phyloP scores from a whole-genome alignment of 768 basidiomycete species.

The Leccinellum luteum region DNA sequence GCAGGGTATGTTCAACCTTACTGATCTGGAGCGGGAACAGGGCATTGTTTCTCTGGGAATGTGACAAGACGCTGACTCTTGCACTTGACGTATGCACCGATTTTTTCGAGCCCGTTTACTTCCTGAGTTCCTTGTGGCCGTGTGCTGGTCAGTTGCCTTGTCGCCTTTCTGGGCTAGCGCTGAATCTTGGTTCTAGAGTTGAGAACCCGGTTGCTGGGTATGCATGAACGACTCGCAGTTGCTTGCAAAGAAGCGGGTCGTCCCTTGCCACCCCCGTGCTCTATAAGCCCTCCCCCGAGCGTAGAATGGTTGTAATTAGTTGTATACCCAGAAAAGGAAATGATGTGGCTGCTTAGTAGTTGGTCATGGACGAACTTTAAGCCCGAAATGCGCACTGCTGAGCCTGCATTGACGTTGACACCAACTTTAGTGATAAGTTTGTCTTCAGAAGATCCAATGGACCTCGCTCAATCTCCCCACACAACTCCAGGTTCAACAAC shows the following conservation, averaged over 20 bases:
- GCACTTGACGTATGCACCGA: slow-evolving; percentile 63
- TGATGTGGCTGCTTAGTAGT: slow-evolving; percentile 26
- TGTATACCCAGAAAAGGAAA: slow-evolving; percentile 20
- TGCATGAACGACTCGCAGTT: slow-evolving; percentile 44
- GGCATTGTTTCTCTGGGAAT: slow-evolving; percentile 57
- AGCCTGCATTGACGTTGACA: slow-evolving; percentile 19
- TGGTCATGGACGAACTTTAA: slow-evolving; percentile 22
- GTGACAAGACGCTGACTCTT: slow-evolving; percentile 53
- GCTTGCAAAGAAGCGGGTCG: slow-evolving; percentile 51
- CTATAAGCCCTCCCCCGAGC: neutral
- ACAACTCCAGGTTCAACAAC: neutral
- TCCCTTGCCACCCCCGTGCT: slow-evolving; percentile 39
- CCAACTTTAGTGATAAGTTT: slow-evolving; percentile 13
- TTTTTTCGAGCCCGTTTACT: slow-evolving; percentile 60
- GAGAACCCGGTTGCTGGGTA: slow-evolving; percentile 43
- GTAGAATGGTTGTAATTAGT: neutral
- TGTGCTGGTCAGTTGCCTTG: slow-evolving; percentile 49
- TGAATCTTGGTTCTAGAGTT: slow-evolving; percentile 41
- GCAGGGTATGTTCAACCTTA: slow-evolving; percentile 3
- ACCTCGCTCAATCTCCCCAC: neutral
- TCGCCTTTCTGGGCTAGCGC: neutral
- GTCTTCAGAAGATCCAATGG: slow-evolving; percentile 18
- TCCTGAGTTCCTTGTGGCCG: slow-evolving; percentile 62
- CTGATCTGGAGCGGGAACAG: slow-evolving; percentile 32
- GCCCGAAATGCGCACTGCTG: slow-evolving; percentile 15